phyloP scores from a whole-genome alignment of 2,329 filamentous ascomycete genomes.

The Diaporthe sp. region DNA sequence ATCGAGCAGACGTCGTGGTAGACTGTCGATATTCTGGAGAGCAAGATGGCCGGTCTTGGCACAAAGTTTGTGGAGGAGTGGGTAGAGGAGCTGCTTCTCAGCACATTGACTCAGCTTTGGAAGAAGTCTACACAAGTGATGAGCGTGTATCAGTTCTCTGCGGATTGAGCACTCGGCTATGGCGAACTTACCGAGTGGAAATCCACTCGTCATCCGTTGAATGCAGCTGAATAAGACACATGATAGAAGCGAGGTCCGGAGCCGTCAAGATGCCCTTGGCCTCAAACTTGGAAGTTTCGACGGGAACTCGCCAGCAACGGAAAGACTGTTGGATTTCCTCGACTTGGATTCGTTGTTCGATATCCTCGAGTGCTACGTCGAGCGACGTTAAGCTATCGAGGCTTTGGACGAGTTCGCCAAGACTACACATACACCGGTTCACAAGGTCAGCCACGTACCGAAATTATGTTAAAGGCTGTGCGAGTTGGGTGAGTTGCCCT shows the following conservation, averaged over 20 bases:
- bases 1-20: not conserved
- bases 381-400: not conserved
- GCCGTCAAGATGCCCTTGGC: not conserved
- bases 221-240: not conserved
- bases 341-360: not conserved
- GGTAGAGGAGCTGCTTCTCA: slow-evolving; percentile 8
- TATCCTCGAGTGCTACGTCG: not conserved
- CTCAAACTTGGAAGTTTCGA: not conserved
- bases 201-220: not conserved
- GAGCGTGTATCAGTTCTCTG: not conserved
- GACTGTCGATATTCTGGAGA: not conserved
- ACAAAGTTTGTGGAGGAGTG: not conserved
- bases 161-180: not conserved
- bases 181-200: not conserved
- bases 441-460: not conserved
- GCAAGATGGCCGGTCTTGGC: not conserved
- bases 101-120: slow-evolving; percentile 2
- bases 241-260: not conserved
- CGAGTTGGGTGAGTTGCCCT: not conserved
- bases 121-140: not conserved
- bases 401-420: slow-evolving; percentile 5
- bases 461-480: not conserved
- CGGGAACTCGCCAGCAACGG: not conserved
- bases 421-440: not conserved
- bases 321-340: slow-evolving; percentile 6